These are phyloP conservation scores for Aspergillus chevalieri DNA, from an alignment of 2,329 filamentous ascomycete species.

Conservation along the genomic window DNA sequence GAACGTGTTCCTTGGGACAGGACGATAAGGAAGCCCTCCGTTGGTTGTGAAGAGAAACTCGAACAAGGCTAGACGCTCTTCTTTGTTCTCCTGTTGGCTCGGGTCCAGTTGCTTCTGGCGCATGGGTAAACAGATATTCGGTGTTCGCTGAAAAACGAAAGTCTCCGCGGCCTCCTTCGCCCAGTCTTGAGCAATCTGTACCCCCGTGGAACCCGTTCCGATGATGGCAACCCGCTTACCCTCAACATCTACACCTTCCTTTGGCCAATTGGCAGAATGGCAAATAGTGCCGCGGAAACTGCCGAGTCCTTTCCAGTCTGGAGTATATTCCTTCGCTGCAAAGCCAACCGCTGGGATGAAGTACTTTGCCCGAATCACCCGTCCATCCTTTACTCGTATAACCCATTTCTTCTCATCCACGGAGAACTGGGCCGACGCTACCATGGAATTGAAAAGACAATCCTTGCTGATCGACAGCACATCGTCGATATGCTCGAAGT, in stretches of 20 bases:
- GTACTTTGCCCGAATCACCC: slow-evolving; percentile 4
- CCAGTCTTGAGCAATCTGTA: slow-evolving; percentile 24
- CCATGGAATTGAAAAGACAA: slow-evolving; percentile 3
- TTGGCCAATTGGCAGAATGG: slow-evolving; percentile 50
- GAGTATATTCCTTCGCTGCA: slow-evolving; percentile 43
- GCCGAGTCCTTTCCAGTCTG: slow-evolving; percentile 46
- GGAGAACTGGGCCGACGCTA: slow-evolving; percentile 1
- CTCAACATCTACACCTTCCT: slow-evolving; percentile 37
- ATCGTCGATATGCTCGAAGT: not conserved
- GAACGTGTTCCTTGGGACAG: not conserved
- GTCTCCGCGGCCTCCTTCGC: slow-evolving; percentile 21
- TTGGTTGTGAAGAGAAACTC: slow-evolving; percentile 6
- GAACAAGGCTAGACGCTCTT: not conserved
- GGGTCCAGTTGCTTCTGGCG: slow-evolving; percentile 12
- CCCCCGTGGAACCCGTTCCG: slow-evolving; percentile 21
- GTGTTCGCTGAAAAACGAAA: slow-evolving; percentile 30
- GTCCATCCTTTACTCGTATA: not conserved
- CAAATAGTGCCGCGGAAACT: slow-evolving; percentile 49
- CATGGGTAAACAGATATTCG: slow-evolving; percentile 34
- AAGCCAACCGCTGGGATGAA: slow-evolving; percentile 14
- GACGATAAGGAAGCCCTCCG: not conserved
- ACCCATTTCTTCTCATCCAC: slow-evolving; percentile 1
- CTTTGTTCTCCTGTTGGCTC: slow-evolving; percentile 5
- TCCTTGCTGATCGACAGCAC: not conserved
- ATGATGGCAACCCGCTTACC: slow-evolving; percentile 47